A percentile compares a stretch with the other conserved stretches of the same genome.
Evolutionary conservation across 139 green algal species (phyloP).

Genomic region (Chlorella sp.): DNA sequence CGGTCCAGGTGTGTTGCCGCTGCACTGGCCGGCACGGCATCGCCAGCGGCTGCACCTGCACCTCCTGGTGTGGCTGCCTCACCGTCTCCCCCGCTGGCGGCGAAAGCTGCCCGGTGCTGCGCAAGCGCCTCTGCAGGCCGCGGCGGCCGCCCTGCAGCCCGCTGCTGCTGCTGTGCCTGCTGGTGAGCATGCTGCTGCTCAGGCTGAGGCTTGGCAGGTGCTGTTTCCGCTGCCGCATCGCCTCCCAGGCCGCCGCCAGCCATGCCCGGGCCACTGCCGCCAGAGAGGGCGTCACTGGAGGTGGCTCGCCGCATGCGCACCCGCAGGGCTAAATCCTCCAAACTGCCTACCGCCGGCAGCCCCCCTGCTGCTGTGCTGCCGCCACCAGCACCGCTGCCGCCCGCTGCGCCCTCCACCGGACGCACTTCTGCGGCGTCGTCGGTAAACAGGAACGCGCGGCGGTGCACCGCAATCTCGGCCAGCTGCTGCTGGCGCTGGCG

Average conservation of each 20-base stretch:
- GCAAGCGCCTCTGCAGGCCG: background rate
- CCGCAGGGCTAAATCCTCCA: slow-evolving; percentile 19
- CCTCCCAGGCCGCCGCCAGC: background rate
- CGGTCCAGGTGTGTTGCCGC: background rate
- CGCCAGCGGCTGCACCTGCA: background rate
- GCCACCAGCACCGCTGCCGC: too few species aligned
- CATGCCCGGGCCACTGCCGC: background rate
- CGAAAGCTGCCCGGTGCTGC: slow-evolving; percentile 21
- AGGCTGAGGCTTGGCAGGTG: background rate
- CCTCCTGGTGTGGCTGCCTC: background rate
- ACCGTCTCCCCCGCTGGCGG: background rate
- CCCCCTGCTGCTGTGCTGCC: background rate
- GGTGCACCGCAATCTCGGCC: slow-evolving; percentile 18
- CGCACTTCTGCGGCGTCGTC: background rate
- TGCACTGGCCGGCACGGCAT: background rate
- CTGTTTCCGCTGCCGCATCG: background rate
- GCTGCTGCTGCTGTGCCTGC: background rate
- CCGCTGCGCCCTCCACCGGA: background rate
- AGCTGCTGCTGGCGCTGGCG: slow-evolving; percentile 38
- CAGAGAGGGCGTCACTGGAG: background rate
- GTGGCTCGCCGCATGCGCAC: slow-evolving; percentile 20
- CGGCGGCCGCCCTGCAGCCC: background rate
- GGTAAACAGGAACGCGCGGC: slow-evolving; percentile 15
- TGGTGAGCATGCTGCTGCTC: background rate
- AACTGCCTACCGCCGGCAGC: background rate